Evolutionary conservation across 1,284 basidiomycete species (phyloP).

Genomic region (Melampsora americana): DNA sequence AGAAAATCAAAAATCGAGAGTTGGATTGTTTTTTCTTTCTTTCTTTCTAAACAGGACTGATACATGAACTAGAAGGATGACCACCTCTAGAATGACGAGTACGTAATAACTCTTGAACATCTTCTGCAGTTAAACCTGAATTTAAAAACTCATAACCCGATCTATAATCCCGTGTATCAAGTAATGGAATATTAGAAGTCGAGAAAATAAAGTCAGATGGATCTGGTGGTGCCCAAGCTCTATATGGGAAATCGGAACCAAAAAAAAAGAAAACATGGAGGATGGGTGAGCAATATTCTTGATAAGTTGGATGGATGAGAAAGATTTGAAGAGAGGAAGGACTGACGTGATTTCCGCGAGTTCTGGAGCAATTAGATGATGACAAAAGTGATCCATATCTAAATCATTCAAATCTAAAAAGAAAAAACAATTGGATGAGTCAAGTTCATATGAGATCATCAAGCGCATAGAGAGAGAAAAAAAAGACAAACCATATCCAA

Average conservation of each 20-base stretch:
- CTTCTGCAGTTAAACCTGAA: background rate
- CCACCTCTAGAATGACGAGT: background rate
- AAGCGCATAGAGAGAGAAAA: no score
- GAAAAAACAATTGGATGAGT: no score
- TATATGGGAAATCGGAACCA: no score
- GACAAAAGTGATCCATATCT: slow-evolving; percentile 44
- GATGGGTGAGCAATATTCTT: no score
- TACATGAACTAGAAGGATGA: background rate
- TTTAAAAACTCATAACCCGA: background rate
- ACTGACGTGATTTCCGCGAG: slow-evolving; percentile 31
- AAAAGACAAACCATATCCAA: slow-evolving; percentile 34
- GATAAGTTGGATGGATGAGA: background rate
- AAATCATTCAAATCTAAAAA: slow-evolving; percentile 38
- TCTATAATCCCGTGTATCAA: background rate
- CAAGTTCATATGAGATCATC: no score
- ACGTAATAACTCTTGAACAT: background rate
- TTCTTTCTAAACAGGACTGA: background rate
- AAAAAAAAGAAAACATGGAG: background rate
- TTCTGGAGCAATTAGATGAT: slow-evolving; percentile 34
- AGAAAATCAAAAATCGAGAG: no score
- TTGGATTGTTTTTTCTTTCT: no score
- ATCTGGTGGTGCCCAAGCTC: slow-evolving; percentile 4
- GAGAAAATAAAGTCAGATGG: background rate
- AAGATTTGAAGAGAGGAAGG: background rate
- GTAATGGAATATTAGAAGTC: background rate